A percentile compares a stretch with the other conserved stretches of the same genome.
Evolutionary conservation across 164 flowering plant genomes (phyloP).

Genomic region (Dillenia turbinata): DNA sequence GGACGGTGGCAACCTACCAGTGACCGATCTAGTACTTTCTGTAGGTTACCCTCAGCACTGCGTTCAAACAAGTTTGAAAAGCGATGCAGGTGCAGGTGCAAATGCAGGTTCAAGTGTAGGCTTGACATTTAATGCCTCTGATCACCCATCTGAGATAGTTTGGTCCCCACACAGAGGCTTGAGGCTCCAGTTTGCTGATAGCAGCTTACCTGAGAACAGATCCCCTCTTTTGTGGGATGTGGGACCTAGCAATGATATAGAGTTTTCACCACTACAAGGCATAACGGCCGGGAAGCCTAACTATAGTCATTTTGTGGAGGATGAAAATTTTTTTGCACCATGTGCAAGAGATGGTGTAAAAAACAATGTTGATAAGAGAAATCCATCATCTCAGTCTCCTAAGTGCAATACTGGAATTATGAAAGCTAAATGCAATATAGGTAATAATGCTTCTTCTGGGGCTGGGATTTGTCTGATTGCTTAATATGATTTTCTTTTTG

Average conservation of each 20-base stretch:
- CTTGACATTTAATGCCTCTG: conserved; percentile 33
- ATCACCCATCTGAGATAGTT: conserved; percentile 69
- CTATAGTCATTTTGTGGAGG: conserved; percentile 13
- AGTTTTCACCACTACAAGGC: conserved; percentile 18
- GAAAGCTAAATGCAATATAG: conserved; percentile 15
- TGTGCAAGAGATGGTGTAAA: conserved; percentile 7
- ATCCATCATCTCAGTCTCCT: conserved; percentile 12
- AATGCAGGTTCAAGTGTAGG: conserved; percentile 65
- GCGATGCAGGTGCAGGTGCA: conserved; percentile 75
- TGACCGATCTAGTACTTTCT: conserved; percentile 29
- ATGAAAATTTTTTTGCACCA: conserved; percentile 14
- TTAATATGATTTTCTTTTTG: neutral
- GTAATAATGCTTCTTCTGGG: conserved; percentile 16
- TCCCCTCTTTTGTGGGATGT: conserved; percentile 29
- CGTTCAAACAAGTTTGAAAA: conserved; percentile 16
- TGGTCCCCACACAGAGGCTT: conserved; percentile 74
- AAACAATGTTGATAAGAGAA: conserved; percentile 14
- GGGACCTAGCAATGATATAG: conserved; percentile 27
- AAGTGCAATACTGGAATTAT: conserved; percentile 9
- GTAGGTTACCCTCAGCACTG: conserved; percentile 22
- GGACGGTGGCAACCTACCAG: conserved; percentile 29
- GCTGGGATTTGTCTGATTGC: neutral
- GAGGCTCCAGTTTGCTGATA: conserved; percentile 50
- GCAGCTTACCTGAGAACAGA: conserved; percentile 29
- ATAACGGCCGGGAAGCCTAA: conserved; percentile 12